Evolutionary conservation across 306 rosid genomes (phyloP).

Genomic region (Prosopis cineraria): DNA sequence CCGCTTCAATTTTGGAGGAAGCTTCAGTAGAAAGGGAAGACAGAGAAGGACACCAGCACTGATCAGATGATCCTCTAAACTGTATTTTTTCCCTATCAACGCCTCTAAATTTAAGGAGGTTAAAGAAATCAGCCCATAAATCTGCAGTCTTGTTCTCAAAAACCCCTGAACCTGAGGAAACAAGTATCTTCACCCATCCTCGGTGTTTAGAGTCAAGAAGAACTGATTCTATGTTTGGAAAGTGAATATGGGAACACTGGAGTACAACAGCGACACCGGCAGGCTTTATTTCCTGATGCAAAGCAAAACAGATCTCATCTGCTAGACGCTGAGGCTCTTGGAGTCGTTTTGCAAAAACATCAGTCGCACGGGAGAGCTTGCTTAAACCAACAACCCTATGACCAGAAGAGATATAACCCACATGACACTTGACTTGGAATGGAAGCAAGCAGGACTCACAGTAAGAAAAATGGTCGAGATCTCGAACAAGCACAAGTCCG

Average conservation of each 20-base stretch:
- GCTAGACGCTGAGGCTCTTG: constrained; percentile 66
- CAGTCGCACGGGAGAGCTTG: constrained; percentile 85
- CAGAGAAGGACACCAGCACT: constrained; percentile 76
- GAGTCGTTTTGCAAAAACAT: constrained; percentile 49
- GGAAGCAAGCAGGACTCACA: constrained; percentile 98
- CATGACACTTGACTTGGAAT: constrained; percentile 88
- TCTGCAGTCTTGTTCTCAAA: constrained; percentile 61
- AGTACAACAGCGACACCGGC: constrained; percentile 83
- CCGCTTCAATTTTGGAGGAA: constrained; percentile 47
- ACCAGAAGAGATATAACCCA: constrained; percentile 86
- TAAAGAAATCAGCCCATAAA: constrained; percentile 69
- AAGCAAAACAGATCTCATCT: constrained; percentile 45
- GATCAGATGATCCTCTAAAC: constrained; percentile 40
- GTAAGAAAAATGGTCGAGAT: constrained; percentile 80
- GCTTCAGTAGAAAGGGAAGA: constrained; percentile 44
- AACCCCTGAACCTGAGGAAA: constrained; percentile 80
- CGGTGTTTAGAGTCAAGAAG: constrained; percentile 63
- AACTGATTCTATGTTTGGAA: constrained; percentile 64
- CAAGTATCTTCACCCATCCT: constrained; percentile 66
- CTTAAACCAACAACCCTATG: constrained; percentile 89
- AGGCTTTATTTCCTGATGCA: constrained; percentile 74
- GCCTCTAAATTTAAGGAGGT: constrained; percentile 77
- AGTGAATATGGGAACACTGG: constrained; percentile 73
- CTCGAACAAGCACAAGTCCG: constrained; percentile 93
- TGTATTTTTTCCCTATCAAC: constrained; percentile 44